A percentile compares a stretch with the other conserved stretches of the same genome.
Conservation (phyloP, 768 basidiomycete genomes). For the Royoungia palumana region DNA sequence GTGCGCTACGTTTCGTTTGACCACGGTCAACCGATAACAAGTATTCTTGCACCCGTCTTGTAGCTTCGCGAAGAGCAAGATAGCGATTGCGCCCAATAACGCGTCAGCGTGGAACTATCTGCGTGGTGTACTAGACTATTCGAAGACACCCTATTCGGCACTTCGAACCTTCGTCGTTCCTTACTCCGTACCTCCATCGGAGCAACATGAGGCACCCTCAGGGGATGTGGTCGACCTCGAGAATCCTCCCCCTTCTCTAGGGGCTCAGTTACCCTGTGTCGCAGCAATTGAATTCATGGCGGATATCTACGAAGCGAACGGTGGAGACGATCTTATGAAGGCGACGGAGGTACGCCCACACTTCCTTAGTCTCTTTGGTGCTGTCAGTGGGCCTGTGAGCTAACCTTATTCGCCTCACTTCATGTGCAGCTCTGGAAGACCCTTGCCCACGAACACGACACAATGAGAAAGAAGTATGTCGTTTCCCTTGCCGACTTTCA, state of each 20-base stretch:
- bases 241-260: constrained; percentile 61
- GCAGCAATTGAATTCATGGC: constrained; percentile 85
- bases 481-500: constrained; percentile 5
- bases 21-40: too few relatives aligned
- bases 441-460: constrained; percentile 67
- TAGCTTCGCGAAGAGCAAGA: constrained; percentile 81
- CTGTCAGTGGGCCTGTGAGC: neutral
- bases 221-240: constrained; percentile 67
- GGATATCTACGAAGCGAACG: constrained; percentile 62
- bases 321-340: constrained; percentile 43
- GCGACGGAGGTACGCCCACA: constrained; percentile 45
- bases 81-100: constrained; percentile 88
- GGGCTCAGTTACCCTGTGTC: constrained; percentile 71
- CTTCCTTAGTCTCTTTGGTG: neutral
- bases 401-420: constrained; percentile 12
- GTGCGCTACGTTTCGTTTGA: constrained; percentile 44
- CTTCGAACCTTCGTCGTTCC: constrained; percentile 59
- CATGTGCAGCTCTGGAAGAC: constrained; percentile 61
- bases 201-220: constrained; percentile 18
- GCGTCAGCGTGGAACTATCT: constrained; percentile 97
- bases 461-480: constrained; percentile 70
- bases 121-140: constrained; percentile 72
- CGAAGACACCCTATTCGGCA: constrained; percentile 52
- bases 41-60: neutral
- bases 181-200: constrained; percentile 47